These are phyloP conservation scores for Mycena polygramma DNA, from an alignment of 768 basidiomycete species.

Conservation along the genomic window DNA sequence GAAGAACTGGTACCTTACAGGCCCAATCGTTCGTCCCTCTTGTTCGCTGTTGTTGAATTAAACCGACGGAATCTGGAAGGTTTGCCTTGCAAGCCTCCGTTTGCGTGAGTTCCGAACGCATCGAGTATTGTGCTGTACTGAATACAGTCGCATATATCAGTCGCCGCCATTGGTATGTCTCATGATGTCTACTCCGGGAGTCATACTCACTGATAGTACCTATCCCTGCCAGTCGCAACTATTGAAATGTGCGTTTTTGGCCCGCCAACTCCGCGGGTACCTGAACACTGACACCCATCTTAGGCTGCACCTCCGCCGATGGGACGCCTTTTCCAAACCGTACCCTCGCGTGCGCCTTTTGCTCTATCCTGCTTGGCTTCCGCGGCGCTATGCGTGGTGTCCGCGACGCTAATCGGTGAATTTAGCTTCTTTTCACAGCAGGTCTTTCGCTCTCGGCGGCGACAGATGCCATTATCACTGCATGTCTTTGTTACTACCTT, in stretches of 20 bases:
- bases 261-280: not conserved
- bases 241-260: slow-evolving; percentile 39
- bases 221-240: slow-evolving; percentile 37
- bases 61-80: slow-evolving; percentile 6
- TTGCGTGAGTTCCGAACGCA: slow-evolving; percentile 36
- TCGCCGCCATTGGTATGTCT: slow-evolving; percentile 41
- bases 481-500: slow-evolving; percentile 54
- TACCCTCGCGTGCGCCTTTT: slow-evolving; percentile 41
- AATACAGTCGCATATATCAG: slow-evolving; percentile 18
- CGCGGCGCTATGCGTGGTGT: not conserved
- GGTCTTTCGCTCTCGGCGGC: slow-evolving; percentile 56
- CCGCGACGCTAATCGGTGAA: not conserved
- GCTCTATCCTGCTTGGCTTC: too few relatives aligned
- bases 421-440: slow-evolving; percentile 57
- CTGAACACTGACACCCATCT: not conserved
- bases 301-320: slow-evolving; percentile 38
- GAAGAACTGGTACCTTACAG: slow-evolving; percentile 43
- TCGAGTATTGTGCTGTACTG: not conserved
- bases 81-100: slow-evolving; percentile 40
- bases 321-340: slow-evolving; percentile 28
- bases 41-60: not conserved
- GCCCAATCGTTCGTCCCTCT: slow-evolving; percentile 36
- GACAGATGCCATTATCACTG: slow-evolving; percentile 54
- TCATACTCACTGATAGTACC: not conserved
- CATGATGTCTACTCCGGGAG: too few relatives aligned